Evolutionary conservation across 495 filamentous ascomycete species (phyloP).

Genomic region (Tuber umbilicatum): DNA sequence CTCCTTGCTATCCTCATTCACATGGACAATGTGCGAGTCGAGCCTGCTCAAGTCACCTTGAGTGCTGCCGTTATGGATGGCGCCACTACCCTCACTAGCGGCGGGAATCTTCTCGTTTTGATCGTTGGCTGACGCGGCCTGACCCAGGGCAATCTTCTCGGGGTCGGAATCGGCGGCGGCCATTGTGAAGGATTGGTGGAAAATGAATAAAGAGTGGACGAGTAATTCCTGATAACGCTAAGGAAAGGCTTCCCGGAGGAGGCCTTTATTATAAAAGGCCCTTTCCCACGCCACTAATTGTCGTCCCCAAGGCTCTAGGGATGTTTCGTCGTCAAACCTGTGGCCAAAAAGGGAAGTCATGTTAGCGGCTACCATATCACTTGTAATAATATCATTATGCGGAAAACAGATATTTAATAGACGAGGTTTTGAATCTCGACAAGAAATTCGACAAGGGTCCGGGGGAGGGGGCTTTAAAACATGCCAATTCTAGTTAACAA

Average conservation of each 20-base stretch:
- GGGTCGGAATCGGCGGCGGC: not conserved
- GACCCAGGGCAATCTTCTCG: not conserved
- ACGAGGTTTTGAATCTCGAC: not conserved
- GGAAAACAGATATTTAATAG: not conserved
- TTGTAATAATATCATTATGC: too few relatives aligned
- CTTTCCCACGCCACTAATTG: not conserved
- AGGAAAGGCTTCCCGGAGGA: not conserved
- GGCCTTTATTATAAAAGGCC: not conserved
- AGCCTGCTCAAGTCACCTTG: slow-evolving; percentile 44
- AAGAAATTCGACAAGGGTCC: not conserved
- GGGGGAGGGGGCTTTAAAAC: not conserved
- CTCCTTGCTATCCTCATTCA: slow-evolving; percentile 42
- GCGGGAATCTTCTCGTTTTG: not conserved
- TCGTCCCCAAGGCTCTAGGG: not conserved
- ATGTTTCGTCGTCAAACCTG: not conserved
- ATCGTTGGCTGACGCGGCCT: not conserved
- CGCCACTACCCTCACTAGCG: slow-evolving; percentile 7
- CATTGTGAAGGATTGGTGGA: not conserved
- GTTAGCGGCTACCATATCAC: not conserved
- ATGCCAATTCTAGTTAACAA: not conserved
- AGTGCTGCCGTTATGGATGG: not conserved
- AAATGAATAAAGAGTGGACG: not conserved
- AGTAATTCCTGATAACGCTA: not conserved
- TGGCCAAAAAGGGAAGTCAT: not conserved
- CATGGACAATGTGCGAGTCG: slow-evolving; percentile 50